Base-by-base conservation (phyloP, 1,284 basidiomycete species). In the Malassezia equina region DNA sequence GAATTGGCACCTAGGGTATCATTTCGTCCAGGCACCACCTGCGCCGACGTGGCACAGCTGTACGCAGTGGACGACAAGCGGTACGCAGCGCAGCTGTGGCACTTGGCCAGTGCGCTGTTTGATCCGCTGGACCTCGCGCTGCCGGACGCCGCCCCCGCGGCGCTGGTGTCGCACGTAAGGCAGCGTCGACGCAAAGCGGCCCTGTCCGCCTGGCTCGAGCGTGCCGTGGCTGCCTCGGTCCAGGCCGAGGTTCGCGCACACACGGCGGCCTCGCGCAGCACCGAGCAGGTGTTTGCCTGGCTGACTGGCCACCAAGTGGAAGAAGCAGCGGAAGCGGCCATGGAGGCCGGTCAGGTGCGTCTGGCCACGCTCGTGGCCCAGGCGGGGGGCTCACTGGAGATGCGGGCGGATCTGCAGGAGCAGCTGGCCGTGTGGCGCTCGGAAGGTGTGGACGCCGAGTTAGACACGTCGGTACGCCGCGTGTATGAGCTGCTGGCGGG, bases 341-440 rank as follows among this genome's bases (percentile, higher is more conserved):
- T 86, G 55, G 84, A 87, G 50, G 82, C 81, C 7, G 84, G 85
- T 7, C 87, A 88, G 66, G 76, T 88, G 64, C 87, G 88, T 61
- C 81, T 99, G 4, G 88, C 93, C 0, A 90, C 89, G 1, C 80
- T 99, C n/a, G 81, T 98, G 43, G 83, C 90, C 5, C 91, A 98
- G 75, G 83, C 82, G 8, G 87, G 86, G 4, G 86, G 89, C 0
- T 86, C 93, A 66, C 79, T 81, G 17, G 80, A 82, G 28, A 90
- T 87, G 75, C 80, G 83, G 49, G 81, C 80, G 24, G 88, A 94
- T 69, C 76, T 98, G 31, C 77, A 77, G 57, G 78, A 82, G 15
- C 94, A 99, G 72, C 77, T 96, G 23, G 79, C 81, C 7, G 81
- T 88, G 40, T 99, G 94, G 93, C 80, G 81, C 41, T 81, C 85